Percentiles rank a stretch among this genome's conserved stretches.
Evolutionary conservation across 108 stramenopile species (phyloP).

Genomic region (Skeletonema menzelii): DNA sequence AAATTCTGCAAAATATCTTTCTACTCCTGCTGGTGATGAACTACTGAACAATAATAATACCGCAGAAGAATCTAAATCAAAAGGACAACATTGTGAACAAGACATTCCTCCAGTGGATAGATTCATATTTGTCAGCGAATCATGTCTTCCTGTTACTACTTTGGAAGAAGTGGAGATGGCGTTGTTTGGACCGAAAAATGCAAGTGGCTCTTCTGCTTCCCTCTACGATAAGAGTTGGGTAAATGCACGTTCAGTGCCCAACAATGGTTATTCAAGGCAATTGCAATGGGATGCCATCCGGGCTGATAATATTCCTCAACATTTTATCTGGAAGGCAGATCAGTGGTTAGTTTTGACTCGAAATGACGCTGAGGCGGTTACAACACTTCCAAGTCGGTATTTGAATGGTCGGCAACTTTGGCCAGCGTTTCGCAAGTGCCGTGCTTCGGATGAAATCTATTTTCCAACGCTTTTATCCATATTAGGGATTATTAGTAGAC

Average conservation of each 20-base stretch:
- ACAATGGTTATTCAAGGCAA: slow-evolving; percentile 85
- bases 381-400: slow-evolving; percentile 41
- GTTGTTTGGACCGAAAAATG: slow-evolving; percentile 43
- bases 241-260: slow-evolving; percentile 70
- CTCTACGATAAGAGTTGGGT: slow-evolving; percentile 59
- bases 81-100: not conserved
- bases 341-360: slow-evolving; percentile 82
- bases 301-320: slow-evolving; percentile 53
- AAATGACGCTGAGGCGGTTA: slow-evolving; percentile 57
- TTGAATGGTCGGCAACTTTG: slow-evolving; percentile 65
- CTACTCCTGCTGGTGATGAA: slow-evolving; percentile 19
- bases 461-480: slow-evolving; percentile 78
- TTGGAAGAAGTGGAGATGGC: slow-evolving; percentile 56
- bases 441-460: slow-evolving; percentile 89
- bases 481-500: slow-evolving; percentile 51
- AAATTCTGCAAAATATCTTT: slow-evolving; percentile 24
- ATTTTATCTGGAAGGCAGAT: slow-evolving; percentile 87
- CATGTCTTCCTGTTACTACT: slow-evolving; percentile 80
- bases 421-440: slow-evolving; percentile 66
- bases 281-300: slow-evolving; percentile 79
- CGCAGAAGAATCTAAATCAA: not conserved
- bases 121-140: slow-evolving; percentile 85
- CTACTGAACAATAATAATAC: slow-evolving; percentile 11
- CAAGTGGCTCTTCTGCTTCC: not conserved
- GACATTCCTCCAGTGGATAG: slow-evolving; percentile 70